Evolutionary conservation across 495 filamentous ascomycete species (phyloP).

Genomic region (Talaromyces borbonicus): DNA sequence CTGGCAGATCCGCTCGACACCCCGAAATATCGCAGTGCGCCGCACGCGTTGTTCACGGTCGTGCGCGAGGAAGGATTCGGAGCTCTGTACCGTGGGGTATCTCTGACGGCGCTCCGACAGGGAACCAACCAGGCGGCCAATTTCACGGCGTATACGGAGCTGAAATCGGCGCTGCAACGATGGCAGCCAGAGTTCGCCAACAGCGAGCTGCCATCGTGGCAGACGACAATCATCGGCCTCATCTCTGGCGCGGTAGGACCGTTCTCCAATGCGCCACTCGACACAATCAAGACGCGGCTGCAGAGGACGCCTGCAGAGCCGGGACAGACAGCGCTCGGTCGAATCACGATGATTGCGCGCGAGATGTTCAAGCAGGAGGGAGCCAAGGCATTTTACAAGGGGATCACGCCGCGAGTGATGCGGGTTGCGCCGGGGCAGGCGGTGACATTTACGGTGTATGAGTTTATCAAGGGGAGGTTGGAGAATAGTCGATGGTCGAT

Average conservation of each 20-base stretch:
- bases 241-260: constrained; percentile 92
- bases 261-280: constrained; percentile 92
- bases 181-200: constrained; percentile 52
- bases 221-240: constrained; percentile 85
- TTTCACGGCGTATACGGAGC: constrained; percentile 95
- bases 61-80: constrained; percentile 81
- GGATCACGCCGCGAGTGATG: constrained; percentile 96
- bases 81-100: constrained; percentile 84
- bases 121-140: constrained; percentile 97
- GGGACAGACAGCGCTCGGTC: constrained; percentile 65
- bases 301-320: constrained; percentile 79
- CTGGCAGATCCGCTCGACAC: constrained; percentile 87
- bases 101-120: constrained; percentile 85
- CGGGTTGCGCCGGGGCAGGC: constrained; percentile 95
- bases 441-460: constrained; percentile 96
- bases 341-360: constrained; percentile 67
- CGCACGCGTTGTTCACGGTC: constrained; percentile 89
- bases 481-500: constrained; percentile 61
- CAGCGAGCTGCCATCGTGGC: constrained; percentile 65
- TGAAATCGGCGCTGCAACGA: constrained; percentile 67
- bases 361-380: constrained; percentile 99
- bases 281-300: constrained; percentile 96
- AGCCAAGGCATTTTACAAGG: constrained; percentile 92
- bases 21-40: constrained; percentile 95
- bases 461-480: constrained; percentile 75